Base-by-base conservation (phyloP, 2,329 filamentous ascomycete species). In the Setomelanomma holmii region DNA sequence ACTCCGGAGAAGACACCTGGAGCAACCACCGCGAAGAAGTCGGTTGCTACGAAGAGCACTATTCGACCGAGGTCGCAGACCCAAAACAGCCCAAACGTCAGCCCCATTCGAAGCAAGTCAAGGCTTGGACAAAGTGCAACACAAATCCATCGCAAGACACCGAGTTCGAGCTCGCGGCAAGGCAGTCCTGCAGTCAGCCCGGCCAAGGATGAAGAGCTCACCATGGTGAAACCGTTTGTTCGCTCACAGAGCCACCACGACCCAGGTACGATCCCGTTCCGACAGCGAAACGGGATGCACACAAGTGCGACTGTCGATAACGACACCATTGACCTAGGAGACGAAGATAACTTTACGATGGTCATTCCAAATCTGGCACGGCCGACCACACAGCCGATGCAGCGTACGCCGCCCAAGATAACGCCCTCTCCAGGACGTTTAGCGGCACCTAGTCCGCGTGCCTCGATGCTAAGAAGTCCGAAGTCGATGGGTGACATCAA, bases 331-430 rank as follows among this genome's bases (percentile, higher is more conserved):
- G 55, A 76, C 69, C 6, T 72, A 21, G 71, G 67, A 12, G 78
- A 78, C 21, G 78, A 80, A 14, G 79, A 80, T 24, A 78, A 78
- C 45, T 81, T 82, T 56, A 82, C 79, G 3, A 80, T 82, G 76
- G 78, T 82, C 6, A 63, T 83, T 38, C 80, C 80, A 3, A 77
- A 57, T 22, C 66, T 73, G 45, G 61, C 61, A 19, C 66, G 64
- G 20, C 71, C 70, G n/a, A 51, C 49, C 44, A 42, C 59, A 21
- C 71, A 73, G 51, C 53, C 60, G 11, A 57, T 58, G 10, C 69
- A 71, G 17, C 62, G 61, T 14, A 75, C 69, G 20, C 71, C 72
- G 36, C 69, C 71, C 14, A 75, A 75, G 49, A 51, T 62, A 4
- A 53, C 56, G 4, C 51, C 56, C 2, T 67, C 66, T 19, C 50